Conservation (phyloP, 2,329 filamentous ascomycete species). For the Phialophora tarda region DNA sequence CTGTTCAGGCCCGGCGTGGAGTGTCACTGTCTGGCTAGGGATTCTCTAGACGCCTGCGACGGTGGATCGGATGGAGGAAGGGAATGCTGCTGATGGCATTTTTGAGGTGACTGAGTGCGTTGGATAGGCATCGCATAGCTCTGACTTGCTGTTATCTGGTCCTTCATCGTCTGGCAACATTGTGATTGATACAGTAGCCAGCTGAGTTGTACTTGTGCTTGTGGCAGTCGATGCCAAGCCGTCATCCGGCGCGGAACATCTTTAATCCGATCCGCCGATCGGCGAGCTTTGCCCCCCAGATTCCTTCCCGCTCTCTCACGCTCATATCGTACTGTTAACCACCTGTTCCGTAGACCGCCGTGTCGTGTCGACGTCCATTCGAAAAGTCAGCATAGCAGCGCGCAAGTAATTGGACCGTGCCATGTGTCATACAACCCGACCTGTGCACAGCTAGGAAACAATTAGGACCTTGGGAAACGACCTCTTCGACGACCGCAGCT, state of each 20-base stretch:
- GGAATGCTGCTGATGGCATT: background rate
- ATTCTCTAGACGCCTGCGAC: background rate
- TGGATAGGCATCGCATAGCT: background rate
- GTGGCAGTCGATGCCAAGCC: background rate
- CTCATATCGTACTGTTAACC: background rate
- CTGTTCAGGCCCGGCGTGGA: slow-evolving; percentile 15
- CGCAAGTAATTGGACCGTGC: background rate
- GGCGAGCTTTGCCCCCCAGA: background rate
- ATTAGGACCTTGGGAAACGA: background rate
- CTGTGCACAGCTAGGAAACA: background rate
- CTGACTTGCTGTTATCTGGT: background rate
- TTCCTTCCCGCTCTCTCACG: background rate
- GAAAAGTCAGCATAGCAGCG: background rate
- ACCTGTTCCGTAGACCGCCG: background rate
- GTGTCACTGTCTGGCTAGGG: slow-evolving; percentile 2
- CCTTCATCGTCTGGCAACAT: no score
- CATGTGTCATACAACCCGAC: background rate
- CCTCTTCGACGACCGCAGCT: background rate
- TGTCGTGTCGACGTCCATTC: background rate
- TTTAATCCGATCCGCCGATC: background rate
- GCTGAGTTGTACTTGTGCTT: no score
- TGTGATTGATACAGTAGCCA: no score
- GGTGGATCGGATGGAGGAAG: background rate
- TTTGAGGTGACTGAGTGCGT: background rate
- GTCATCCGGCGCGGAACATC: background rate